Percentiles rank a stretch among this genome's conserved stretches.
These are phyloP conservation scores for Thymus mandschuricus DNA, from an alignment of 257 asterid genomes.

Conservation along the genomic window DNA sequence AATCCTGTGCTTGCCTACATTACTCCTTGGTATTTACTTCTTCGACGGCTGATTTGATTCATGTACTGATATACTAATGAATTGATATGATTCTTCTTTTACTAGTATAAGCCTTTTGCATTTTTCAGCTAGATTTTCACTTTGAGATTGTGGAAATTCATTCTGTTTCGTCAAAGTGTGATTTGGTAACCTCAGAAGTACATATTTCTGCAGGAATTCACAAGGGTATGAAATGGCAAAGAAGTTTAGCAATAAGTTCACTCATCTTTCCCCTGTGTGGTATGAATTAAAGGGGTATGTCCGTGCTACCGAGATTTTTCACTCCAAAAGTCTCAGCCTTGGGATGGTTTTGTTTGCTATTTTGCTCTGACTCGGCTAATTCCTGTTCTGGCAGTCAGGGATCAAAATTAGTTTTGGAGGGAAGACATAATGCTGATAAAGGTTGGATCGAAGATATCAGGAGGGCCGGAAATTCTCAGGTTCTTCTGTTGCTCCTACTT, in stretches of 20 bases:
- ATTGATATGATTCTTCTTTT: not conserved
- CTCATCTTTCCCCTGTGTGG: slow-evolving; percentile 97
- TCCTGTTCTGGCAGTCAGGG: slow-evolving; percentile 69
- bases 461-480: slow-evolving; percentile 69
- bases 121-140: too few relatives aligned
- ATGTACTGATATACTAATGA: slow-evolving; percentile 4
- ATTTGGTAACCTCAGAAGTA: slow-evolving; percentile 13
- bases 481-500: slow-evolving; percentile 29
- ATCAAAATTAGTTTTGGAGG: slow-evolving; percentile 69
- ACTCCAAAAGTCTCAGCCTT: slow-evolving; percentile 13
- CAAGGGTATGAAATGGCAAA: slow-evolving; percentile 89
- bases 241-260: slow-evolving; percentile 74
- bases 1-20: slow-evolving; percentile 88
- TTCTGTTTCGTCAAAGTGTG: too few relatives aligned
- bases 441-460: slow-evolving; percentile 79
- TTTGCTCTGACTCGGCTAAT: slow-evolving; percentile 27
- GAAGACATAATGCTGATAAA: slow-evolving; percentile 90
- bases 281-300: slow-evolving; percentile 82
- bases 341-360: slow-evolving; percentile 14
- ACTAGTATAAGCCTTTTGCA: not conserved
- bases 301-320: slow-evolving; percentile 21
- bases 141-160: too few relatives aligned
- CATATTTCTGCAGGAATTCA: slow-evolving; percentile 70
- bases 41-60: not conserved
- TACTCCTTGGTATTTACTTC: slow-evolving; percentile 78